phyloP scores from a whole-genome alignment of 1,139 yeast species.

The Kluyveromyces marxianus region DNA sequence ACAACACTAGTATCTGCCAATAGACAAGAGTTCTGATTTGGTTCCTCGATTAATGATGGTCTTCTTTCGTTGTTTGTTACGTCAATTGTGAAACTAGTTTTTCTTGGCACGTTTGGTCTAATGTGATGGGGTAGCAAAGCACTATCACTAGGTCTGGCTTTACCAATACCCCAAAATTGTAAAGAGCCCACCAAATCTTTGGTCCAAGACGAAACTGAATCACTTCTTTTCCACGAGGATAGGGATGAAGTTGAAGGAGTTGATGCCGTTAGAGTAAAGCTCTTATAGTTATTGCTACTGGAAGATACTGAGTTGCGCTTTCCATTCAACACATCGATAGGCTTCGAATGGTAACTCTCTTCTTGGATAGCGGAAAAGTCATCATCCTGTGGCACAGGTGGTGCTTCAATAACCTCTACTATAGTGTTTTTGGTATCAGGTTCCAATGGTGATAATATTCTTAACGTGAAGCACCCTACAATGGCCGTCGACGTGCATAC shows the following conservation, averaged over 20 bases:
- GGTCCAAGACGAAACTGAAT: slow-evolving; percentile 18
- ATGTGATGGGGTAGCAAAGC: not conserved
- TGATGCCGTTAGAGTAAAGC: not conserved
- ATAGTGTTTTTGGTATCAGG: too few species aligned
- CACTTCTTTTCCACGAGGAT: slow-evolving; percentile 9
- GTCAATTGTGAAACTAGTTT: not conserved
- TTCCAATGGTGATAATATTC: slow-evolving; percentile 8
- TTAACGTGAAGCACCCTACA: slow-evolving; percentile 28
- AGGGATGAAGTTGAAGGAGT: not conserved
- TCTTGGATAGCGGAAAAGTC: not conserved
- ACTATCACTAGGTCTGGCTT: slow-evolving; percentile 12
- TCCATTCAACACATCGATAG: not conserved
- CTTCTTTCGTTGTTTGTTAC: not conserved
- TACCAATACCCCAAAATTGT: slow-evolving; percentile 24
- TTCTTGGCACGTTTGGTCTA: not conserved
- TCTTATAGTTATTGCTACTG: not conserved
- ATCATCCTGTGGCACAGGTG: not conserved
- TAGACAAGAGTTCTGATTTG: not conserved
- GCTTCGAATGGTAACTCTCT: not conserved
- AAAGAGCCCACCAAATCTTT: slow-evolving; percentile 20
- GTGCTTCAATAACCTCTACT: not conserved
- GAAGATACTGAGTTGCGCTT: not conserved
- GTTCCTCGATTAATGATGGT: not conserved
- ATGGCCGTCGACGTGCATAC: slow-evolving; percentile 28
- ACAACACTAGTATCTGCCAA: not conserved